phyloP scores from a whole-genome alignment of 306 rosid species.

The Glycine soja region DNA sequence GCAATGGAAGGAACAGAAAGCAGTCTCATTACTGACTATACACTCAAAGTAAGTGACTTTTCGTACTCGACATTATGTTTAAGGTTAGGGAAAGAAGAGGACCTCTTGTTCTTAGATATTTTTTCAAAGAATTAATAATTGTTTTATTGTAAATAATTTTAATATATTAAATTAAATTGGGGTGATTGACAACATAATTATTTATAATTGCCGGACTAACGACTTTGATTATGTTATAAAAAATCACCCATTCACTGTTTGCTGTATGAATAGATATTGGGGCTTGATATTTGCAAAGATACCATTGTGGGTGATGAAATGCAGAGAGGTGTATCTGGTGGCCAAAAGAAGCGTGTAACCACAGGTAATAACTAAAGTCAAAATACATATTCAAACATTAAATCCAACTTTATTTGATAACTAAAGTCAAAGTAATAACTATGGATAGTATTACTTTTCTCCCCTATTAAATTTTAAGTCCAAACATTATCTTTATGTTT shows the following conservation, averaged over 20 bases:
- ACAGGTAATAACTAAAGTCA: slow-evolving; percentile 47
- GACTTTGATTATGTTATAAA: no score
- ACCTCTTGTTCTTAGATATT: no score
- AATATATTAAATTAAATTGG: no score
- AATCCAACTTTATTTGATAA: background rate
- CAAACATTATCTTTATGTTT: background rate
- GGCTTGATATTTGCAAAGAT: slow-evolving; percentile 65
- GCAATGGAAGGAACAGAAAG: slow-evolving; percentile 61
- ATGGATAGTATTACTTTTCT: background rate
- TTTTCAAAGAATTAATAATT: no score
- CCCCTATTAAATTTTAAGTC: background rate
- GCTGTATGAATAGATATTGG: slow-evolving; percentile 56
- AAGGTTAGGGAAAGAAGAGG: no score
- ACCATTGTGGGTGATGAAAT: slow-evolving; percentile 65
- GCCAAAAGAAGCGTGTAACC: slow-evolving; percentile 58
- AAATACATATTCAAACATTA: background rate
- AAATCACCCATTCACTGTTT: background rate
- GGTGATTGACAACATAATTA: no score
- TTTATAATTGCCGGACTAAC: no score
- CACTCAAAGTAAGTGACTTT: slow-evolving; percentile 54
- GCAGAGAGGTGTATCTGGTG: slow-evolving; percentile 66
- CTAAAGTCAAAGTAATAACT: background rate
- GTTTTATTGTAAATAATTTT: no score
- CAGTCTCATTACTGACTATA: slow-evolving; percentile 59
- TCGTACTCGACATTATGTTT: background rate